Conservation (phyloP, 192 early-diverging fungal species). For the Diversispora eburnea region DNA sequence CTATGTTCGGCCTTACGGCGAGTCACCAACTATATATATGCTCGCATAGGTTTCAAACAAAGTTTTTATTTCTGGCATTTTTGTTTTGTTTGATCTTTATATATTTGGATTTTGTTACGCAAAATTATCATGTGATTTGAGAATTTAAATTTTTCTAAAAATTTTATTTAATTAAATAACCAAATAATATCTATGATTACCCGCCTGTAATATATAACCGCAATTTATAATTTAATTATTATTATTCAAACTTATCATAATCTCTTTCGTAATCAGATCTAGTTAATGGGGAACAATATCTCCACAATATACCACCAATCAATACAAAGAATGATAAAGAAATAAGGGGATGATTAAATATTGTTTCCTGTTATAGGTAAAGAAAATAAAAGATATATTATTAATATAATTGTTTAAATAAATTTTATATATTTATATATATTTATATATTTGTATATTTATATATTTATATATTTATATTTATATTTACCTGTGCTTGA, state of each 20-base stretch:
- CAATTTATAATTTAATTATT: not conserved
- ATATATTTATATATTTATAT: not conserved
- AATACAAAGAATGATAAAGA: not conserved
- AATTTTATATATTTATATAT: not conserved
- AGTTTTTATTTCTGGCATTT: no score
- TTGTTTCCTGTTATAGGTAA: not conserved
- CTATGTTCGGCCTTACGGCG: no score
- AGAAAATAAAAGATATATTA: not conserved
- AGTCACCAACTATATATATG: no score
- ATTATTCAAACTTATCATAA: conserved; percentile 10
- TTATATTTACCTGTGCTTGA: not conserved
- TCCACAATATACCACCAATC: not conserved
- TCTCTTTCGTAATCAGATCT: not conserved
- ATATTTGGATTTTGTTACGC: no score
- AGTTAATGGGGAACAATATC: not conserved
- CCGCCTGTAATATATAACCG: no score
- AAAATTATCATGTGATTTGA: no score
- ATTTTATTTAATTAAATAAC: no score
- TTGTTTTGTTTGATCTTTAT: no score
- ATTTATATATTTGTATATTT: no score
- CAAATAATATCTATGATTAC: no score
- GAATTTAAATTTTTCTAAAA: no score
- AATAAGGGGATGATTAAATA: not conserved
- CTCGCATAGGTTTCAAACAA: no score
- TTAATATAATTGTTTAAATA: not conserved